Percentiles rank a stretch among this genome's conserved stretches.
phyloP scores from a whole-genome alignment of 305 asterid genomes.

The Fraxinus latifolia region DNA sequence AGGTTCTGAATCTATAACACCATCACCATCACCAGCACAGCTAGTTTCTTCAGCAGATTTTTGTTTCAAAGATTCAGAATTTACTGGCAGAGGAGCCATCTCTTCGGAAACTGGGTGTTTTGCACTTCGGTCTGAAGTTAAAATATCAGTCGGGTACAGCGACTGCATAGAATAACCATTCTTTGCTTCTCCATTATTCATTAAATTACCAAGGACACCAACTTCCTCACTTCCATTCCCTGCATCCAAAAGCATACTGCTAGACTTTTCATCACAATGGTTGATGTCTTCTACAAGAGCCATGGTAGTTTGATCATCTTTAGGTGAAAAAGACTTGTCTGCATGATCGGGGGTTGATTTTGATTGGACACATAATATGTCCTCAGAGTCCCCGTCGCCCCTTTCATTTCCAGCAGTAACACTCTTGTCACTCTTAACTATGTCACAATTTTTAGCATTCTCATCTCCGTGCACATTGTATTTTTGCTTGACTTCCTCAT shows the following conservation, averaged over 20 bases:
- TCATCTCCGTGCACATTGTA: slow-evolving; percentile 17
- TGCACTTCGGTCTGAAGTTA: slow-evolving; percentile 19
- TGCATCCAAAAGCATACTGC: slow-evolving; percentile 19
- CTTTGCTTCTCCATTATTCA: slow-evolving; percentile 5
- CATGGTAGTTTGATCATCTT: slow-evolving; percentile 25
- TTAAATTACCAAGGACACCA: slow-evolving; percentile 15
- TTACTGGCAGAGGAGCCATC: not conserved
- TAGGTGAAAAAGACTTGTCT: slow-evolving; percentile 15
- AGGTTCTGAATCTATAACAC: slow-evolving; percentile 14
- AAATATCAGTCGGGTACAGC: slow-evolving; percentile 13
- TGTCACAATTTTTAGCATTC: slow-evolving; percentile 21
- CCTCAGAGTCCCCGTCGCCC: slow-evolving; percentile 20
- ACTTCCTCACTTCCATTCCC: slow-evolving; percentile 32
- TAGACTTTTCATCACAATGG: slow-evolving; percentile 25
- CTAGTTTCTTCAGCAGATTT: slow-evolving; percentile 15
- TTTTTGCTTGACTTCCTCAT: slow-evolving; percentile 25
- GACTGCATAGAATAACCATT: slow-evolving; percentile 21
- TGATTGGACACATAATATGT: slow-evolving; percentile 25
- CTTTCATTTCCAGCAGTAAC: slow-evolving; percentile 24
- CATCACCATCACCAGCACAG: not conserved
- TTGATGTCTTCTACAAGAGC: slow-evolving; percentile 25
- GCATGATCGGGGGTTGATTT: slow-evolving; percentile 18
- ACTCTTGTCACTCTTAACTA: slow-evolving; percentile 20
- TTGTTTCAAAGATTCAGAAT: slow-evolving; percentile 16
- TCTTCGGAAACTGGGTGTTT: slow-evolving; percentile 20